Evolutionary conservation across 202 grass and related monocot species (phyloP).

Genomic region (Tripidium arundinaceum): DNA sequence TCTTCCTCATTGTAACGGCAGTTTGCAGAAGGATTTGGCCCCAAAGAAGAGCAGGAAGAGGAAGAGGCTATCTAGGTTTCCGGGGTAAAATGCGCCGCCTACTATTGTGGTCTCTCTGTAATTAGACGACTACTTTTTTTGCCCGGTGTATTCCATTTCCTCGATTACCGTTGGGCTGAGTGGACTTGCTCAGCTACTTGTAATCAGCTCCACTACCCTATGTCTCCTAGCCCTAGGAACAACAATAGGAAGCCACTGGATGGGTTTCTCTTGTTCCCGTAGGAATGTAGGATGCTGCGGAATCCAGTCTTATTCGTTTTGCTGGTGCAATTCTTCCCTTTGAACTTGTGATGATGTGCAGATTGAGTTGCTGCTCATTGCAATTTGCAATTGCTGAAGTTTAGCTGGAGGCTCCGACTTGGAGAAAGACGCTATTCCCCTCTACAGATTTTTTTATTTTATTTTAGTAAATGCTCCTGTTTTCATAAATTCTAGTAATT

Average conservation of each 20-base stretch:
- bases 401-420: background rate
- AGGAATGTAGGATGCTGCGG: background rate
- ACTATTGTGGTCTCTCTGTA: background rate
- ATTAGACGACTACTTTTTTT: no score
- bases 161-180: constrained; percentile 1
- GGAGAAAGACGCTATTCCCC: no score
- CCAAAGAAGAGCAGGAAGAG: constrained; percentile 68
- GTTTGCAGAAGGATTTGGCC: constrained; percentile 36
- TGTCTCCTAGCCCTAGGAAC: background rate
- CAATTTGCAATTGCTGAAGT: background rate
- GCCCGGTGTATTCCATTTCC: background rate
- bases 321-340: background rate
- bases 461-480: no score
- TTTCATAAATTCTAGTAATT: no score
- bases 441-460: no score
- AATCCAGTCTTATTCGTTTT: background rate
- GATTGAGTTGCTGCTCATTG: background rate
- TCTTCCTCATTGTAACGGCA: constrained; percentile 34
- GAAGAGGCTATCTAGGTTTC: constrained; percentile 53
- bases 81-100: background rate
- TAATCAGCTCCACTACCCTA: background rate
- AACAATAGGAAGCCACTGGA: background rate
- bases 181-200: constrained; percentile 15
- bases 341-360: background rate
- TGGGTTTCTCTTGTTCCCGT: background rate